Conservation (phyloP, 192 early-diverging fungal genomes). For the Gamsiella multidivaricata region DNA sequence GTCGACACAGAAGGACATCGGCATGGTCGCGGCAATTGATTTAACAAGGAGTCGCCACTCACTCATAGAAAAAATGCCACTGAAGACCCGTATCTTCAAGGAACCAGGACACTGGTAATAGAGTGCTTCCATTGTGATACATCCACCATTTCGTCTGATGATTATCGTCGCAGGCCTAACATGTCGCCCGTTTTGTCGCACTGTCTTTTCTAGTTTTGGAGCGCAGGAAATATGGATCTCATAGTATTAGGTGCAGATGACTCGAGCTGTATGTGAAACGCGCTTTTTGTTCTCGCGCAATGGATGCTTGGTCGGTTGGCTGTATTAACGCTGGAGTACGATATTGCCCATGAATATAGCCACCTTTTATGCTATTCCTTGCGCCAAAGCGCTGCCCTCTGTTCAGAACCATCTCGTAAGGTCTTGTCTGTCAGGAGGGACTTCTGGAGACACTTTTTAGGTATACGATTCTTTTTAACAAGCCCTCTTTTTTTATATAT, state of each 20-base stretch:
- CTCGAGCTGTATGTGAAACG: constrained; percentile 28
- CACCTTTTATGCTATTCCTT: constrained; percentile 43
- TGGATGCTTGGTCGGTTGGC: too few species aligned
- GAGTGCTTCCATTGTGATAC: neutral
- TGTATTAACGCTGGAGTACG: neutral
- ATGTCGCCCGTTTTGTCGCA: neutral
- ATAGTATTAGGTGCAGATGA: constrained; percentile 68
- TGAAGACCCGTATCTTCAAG: constrained; percentile 69
- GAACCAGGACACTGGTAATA: constrained; percentile 67
- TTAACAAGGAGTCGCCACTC: too few species aligned
- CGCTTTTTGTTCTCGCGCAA: neutral
- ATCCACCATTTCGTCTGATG: neutral
- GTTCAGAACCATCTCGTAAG: constrained; percentile 49
- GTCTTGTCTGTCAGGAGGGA: neutral
- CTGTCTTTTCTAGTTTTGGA: constrained; percentile 74
- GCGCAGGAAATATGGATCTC: constrained; percentile 71
- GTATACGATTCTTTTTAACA: neutral
- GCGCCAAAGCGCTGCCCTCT: constrained; percentile 36
- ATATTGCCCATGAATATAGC: constrained; percentile 59
- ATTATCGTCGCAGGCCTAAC: neutral
- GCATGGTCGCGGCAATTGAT: too few species aligned
- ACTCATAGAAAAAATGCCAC: constrained; percentile 55
- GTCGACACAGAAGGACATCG: too few species aligned
- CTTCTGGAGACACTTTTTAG: too few species aligned
- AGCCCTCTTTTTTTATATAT: neutral